Evolutionary conservation across 2,329 filamentous ascomycete species (phyloP), one percentile per base, ranked within the genome.

Genomic region (Lomentospora prolificans): DNA sequence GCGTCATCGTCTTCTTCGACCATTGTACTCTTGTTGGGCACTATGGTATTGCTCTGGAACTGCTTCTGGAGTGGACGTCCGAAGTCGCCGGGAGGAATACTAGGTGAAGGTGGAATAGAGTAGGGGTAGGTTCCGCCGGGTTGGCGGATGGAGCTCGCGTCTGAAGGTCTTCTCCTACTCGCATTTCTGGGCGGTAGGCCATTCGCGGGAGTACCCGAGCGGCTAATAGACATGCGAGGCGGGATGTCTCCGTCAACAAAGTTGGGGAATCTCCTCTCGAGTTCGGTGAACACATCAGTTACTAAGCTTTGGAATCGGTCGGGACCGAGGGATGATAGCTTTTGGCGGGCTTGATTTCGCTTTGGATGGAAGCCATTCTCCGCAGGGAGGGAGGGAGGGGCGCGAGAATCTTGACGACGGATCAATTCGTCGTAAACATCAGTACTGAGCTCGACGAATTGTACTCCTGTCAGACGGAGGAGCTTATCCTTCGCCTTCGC

Each of bases 11-110:
- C 91, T 66, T 97, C 94, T 69, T 99, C 94, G 1, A 97, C 84
- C 85, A 97, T 91, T 0, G 89, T 96, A 64, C 92, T 95, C 72
- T 97, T 99, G 67, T 96, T 97, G 0, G 94, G 94, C 30, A 97
- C 87, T 64, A 97, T 95, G 0, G 90, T 97, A 66, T 95, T 97
- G 66, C 87, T 92, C 67, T 96, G 91, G 61, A 95, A 90, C 36
- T 90, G 90, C 67, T 95, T 96, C 14, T 89, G 87, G 61, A 89
- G 81, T 3, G 91, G 91, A 50, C 89, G 80, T 44, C 86, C 85
- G 60, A 84, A 87, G 54, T 87, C 84, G 63, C 84, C 82, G 50
- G 78, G 78, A 5, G 75, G 75, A 51, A 81, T 60, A 54, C 78
- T 76, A 6, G 82, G 82, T 9, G 82, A 85, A 9, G 79, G 76